A percentile compares a stretch with the other conserved stretches of the same genome.
phyloP scores from a whole-genome alignment of 495 filamentous ascomycete genomes.

The Evernia prunastri region DNA sequence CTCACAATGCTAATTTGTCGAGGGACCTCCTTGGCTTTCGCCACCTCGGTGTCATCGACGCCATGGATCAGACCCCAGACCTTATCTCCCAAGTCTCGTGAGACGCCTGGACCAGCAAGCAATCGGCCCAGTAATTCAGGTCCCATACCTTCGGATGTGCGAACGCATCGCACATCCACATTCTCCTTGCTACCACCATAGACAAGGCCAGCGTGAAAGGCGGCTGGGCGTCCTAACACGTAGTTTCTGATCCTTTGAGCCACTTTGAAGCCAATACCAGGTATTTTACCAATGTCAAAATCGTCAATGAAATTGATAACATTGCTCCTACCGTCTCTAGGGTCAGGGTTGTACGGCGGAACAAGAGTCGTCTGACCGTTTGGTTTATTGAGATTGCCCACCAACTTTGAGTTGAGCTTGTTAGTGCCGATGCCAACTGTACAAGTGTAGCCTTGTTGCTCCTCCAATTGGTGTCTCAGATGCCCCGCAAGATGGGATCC shows the following conservation, averaged over 20 bases:
- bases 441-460: conserved; percentile 74
- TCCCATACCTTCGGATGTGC: conserved; percentile 52
- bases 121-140: conserved; percentile 55
- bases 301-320: conserved; percentile 63
- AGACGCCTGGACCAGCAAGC: conserved; percentile 60
- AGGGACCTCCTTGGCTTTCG: conserved; percentile 63
- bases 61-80: conserved; percentile 78
- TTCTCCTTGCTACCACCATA: conserved; percentile 45
- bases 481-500: conserved; percentile 70
- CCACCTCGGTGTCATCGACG: conserved; percentile 55
- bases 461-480: conserved; percentile 63
- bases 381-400: conserved; percentile 78
- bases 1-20: conserved; percentile 75
- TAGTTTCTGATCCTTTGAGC: conserved; percentile 61
- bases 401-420: conserved; percentile 78
- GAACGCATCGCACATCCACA: conserved; percentile 61
- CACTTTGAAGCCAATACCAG: conserved; percentile 77
- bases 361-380: conserved; percentile 78
- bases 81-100: conserved; percentile 59
- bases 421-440: conserved; percentile 84
- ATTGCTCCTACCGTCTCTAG: conserved; percentile 34
- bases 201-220: conserved; percentile 36
- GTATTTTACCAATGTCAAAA: conserved; percentile 74
- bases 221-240: conserved; percentile 44
- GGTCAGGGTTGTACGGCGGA: conserved; percentile 45